Conservation (phyloP, 139 green algal species). For the Mesotaenium endlicherianum region DNA sequence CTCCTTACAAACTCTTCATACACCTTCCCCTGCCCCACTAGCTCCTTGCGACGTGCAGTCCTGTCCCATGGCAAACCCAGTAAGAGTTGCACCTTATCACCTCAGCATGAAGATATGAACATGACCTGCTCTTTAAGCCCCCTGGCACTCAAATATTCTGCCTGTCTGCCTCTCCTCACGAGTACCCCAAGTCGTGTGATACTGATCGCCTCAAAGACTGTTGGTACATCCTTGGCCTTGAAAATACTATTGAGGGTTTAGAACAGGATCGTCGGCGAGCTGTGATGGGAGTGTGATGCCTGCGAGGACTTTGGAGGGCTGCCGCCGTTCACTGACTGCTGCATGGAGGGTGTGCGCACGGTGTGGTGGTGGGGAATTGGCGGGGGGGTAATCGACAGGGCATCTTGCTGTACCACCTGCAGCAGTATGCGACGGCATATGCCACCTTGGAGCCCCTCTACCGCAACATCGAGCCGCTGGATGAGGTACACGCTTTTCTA, state of each 20-base stretch:
- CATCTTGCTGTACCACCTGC: constrained; percentile 27
- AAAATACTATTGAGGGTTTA: too few species aligned
- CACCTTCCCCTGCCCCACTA: not conserved
- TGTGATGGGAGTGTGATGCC: not conserved
- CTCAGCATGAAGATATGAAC: not conserved
- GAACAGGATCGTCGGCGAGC: not conserved
- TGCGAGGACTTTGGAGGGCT: not conserved
- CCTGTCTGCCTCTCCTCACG: too few species aligned
- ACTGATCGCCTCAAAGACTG: too few species aligned
- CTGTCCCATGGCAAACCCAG: not conserved
- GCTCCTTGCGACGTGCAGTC: not conserved
- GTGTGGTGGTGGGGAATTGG: not conserved
- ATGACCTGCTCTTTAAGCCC: not conserved
- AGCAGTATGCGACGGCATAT: constrained; percentile 11
- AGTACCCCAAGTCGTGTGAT: too few species aligned
- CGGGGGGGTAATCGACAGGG: not conserved
- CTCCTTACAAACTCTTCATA: not conserved
- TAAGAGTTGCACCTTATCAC: not conserved
- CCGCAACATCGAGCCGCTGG: constrained; percentile 41
- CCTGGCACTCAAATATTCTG: not conserved
- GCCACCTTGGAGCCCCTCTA: constrained; percentile 32
- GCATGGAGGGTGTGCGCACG: not conserved
- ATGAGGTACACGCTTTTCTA: constrained; percentile 34
- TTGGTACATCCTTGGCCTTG: too few species aligned
- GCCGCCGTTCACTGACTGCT: not conserved